phyloP scores from a whole-genome alignment of 2,329 filamentous ascomycete genomes.

The Acephala macrosclerotiorum region DNA sequence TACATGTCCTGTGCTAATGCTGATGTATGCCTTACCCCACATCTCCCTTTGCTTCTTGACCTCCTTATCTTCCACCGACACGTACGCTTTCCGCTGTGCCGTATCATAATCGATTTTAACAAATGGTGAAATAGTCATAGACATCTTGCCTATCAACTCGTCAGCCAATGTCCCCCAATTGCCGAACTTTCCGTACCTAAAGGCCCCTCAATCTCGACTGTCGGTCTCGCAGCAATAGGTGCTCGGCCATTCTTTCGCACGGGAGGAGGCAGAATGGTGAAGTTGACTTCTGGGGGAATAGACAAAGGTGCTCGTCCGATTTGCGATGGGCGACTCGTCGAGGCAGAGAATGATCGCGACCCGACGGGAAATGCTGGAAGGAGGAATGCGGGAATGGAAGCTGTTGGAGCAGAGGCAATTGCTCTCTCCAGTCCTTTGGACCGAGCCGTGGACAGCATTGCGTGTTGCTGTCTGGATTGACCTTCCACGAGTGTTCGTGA shows the following conservation, averaged over 20 bases:
- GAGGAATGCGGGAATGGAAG: constrained; percentile 74
- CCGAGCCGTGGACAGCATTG: constrained; percentile 71
- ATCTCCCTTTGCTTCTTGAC: constrained; percentile 85
- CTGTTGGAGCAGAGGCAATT: constrained; percentile 54
- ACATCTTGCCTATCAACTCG: constrained; percentile 68
- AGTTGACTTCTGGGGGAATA: constrained; percentile 82
- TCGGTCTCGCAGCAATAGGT: constrained; percentile 66
- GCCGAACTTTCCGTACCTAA: constrained; percentile 61
- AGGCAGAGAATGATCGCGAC: constrained; percentile 73
- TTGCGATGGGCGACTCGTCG: constrained; percentile 74
- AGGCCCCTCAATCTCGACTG: constrained; percentile 80
- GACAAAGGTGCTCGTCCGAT: constrained; percentile 83
- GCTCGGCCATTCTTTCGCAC: constrained; percentile 37
- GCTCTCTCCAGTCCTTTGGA: constrained; percentile 66
- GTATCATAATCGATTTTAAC: constrained; percentile 74
- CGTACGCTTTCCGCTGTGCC: constrained; percentile 65
- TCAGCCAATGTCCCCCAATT: constrained; percentile 24
- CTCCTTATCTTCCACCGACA: constrained; percentile 74
- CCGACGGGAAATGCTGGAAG: constrained; percentile 70
- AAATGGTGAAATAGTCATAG: constrained; percentile 81
- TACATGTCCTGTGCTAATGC: neutral
- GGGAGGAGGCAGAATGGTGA: constrained; percentile 70
- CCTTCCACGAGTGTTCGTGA: neutral
- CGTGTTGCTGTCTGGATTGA: constrained; percentile 33
- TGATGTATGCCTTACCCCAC: constrained; percentile 66